These are phyloP conservation scores for Penicillium hesseltinei DNA, from an alignment of 2,329 filamentous ascomycete genomes.

Conservation along the genomic window DNA sequence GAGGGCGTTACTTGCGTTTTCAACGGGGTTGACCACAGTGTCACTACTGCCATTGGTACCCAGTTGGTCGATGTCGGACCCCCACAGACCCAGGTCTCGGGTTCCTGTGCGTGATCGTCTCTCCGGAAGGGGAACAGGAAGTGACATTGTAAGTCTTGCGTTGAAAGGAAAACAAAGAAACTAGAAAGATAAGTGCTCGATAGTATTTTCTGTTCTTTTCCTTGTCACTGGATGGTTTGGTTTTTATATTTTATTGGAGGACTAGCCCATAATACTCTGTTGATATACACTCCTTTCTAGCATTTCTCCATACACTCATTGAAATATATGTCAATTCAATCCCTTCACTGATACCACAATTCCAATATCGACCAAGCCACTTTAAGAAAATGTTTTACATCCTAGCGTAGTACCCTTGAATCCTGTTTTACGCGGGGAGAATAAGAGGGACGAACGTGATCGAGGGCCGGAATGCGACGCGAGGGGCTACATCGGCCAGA, in stretches of 20 bases:
- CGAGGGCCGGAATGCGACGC: conserved; percentile 6
- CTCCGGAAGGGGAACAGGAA: not conserved
- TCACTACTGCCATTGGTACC: conserved; percentile 9
- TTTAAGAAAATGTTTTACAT: not conserved
- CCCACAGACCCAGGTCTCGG: conserved; percentile 14
- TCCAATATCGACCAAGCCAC: not conserved
- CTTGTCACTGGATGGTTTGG: no score
- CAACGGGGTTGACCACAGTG: conserved; percentile 13
- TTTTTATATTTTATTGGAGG: not conserved
- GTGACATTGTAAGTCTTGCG: not conserved
- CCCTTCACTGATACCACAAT: not conserved
- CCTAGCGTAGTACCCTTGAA: not conserved
- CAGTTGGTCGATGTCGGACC: conserved; percentile 16
- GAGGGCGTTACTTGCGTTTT: conserved; percentile 9
- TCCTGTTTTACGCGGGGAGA: not conserved
- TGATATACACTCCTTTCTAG: not conserved
- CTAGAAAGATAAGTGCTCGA: not conserved
- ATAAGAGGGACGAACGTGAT: not conserved
- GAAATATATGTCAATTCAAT: not conserved
- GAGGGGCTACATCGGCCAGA: not conserved
- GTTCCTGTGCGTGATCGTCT: not conserved
- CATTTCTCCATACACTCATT: not conserved
- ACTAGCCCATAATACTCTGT: not conserved
- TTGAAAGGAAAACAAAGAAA: not conserved
- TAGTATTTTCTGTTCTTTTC: not conserved